phyloP scores from a whole-genome alignment of 2,329 filamentous ascomycete genomes.

The Talaromyces rugulosus region DNA sequence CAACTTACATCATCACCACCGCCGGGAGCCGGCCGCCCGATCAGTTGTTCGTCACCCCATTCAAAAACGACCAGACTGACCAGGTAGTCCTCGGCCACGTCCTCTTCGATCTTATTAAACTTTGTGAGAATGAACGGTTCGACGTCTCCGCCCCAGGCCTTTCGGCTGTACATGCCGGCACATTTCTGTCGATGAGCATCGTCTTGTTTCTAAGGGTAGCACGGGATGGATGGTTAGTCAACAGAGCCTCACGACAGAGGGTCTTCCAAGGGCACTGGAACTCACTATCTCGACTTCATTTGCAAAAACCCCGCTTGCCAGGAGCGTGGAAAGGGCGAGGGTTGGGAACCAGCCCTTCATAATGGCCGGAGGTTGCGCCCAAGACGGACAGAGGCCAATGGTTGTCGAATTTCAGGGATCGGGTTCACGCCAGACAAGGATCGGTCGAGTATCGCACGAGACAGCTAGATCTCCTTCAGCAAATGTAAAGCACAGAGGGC shows the following conservation, averaged over 20 bases:
- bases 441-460: neutral
- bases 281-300: constrained; percentile 46
- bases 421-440: neutral
- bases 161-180: constrained; percentile 88
- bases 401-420: neutral
- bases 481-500: neutral
- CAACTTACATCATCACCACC: constrained; percentile 51
- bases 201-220: constrained; percentile 61
- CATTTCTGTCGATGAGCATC: constrained; percentile 78
- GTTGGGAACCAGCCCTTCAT: constrained; percentile 40
- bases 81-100: constrained; percentile 64
- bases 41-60: constrained; percentile 77
- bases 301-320: constrained; percentile 36
- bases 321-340: constrained; percentile 32
- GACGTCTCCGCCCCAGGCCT: constrained; percentile 78
- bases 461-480: neutral
- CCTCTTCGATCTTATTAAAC: constrained; percentile 60
- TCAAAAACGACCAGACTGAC: constrained; percentile 90
- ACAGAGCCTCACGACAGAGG: neutral
- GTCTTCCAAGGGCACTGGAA: neutral
- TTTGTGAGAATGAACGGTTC: constrained; percentile 87
- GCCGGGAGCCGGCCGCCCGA: constrained; percentile 63
- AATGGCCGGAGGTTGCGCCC: constrained; percentile 16
- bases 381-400: neutral
- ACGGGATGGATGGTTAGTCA: neutral